Percentiles rank a stretch among this genome's conserved stretches.
phyloP scores from a whole-genome alignment of 768 basidiomycete genomes.

The Termitomyces sp. region DNA sequence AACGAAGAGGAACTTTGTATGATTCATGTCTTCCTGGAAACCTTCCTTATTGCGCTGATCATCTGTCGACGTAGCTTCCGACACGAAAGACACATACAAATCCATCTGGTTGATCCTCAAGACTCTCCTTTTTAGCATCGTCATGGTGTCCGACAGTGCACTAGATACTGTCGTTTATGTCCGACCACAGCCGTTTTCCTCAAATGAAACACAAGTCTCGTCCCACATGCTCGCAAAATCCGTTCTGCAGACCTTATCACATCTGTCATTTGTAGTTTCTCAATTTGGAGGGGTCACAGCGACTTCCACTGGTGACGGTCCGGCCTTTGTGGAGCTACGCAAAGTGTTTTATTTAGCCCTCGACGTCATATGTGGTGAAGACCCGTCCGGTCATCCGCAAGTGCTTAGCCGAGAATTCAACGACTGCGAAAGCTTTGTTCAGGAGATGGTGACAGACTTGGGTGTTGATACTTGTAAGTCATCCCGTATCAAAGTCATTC shows the following conservation, averaged over 20 bases:
- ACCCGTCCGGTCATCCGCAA: slow-evolving; percentile 18
- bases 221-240: slow-evolving; percentile 40
- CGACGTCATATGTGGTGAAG: slow-evolving; percentile 52
- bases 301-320: slow-evolving; percentile 29
- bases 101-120: slow-evolving; percentile 66
- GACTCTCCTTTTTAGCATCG: slow-evolving; percentile 64
- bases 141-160: slow-evolving; percentile 64
- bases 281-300: slow-evolving; percentile 73
- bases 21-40: slow-evolving; percentile 1
- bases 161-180: slow-evolving; percentile 51
- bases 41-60: background rate
- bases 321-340: slow-evolving; percentile 67
- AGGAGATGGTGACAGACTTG: slow-evolving; percentile 14
- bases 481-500: background rate
- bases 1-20: slow-evolving; percentile 26
- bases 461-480: slow-evolving; percentile 9
- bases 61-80: slow-evolving; percentile 26
- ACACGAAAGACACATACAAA: slow-evolving; percentile 37
- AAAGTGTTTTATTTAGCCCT: slow-evolving; percentile 72
- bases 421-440: slow-evolving; percentile 25
- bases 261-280: slow-evolving; percentile 71
- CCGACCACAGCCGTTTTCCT: slow-evolving; percentile 26
- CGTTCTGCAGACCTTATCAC: slow-evolving; percentile 52
- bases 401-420: slow-evolving; percentile 21
- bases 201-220: slow-evolving; percentile 7